Evolutionary conservation across 1,139 yeast species (phyloP), one percentile per base, ranked within the genome.

Genomic region (Yamadazyma conglobata): DNA sequence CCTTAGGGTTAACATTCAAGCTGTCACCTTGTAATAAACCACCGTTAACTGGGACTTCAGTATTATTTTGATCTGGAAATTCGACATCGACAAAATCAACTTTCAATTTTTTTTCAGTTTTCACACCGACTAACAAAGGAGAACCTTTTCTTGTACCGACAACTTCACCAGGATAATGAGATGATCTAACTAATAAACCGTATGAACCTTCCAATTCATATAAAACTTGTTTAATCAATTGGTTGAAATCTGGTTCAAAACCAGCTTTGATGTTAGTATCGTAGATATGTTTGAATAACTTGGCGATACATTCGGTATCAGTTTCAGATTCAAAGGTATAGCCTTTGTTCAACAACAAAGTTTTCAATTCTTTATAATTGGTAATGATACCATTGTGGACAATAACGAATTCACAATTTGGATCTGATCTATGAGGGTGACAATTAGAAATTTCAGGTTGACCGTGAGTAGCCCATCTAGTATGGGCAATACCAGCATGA

Each of bases 391-490:
- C 99, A 52, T 93, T 93, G 68, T 93, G 99, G 31, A 93, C 97
- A 42, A 93, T 82, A 22, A 85, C 79, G 52, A 93, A 93, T 57
- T 89, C 95, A 46, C 83, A 83, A 32, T 64, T 60, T 8, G 73
- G 72, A 56, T 87, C 98, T 1, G 96, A 86, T 47, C 93, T 70
- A 56, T 91, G 98, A 31, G 99, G 99, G 57, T 93, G 99, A 58
- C 97, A 91, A 69, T 93, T 93, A 43, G 64, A 54, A 38, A 73
- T 77, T 49, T 76, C 77, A 35, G 97, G 97, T 50, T 81, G 86
- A 60, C 99, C 99, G 61, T 93, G 99, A 26, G 99, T 93, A 28
- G 99, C 98, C 99, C 99, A 93, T 70, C 99, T 83, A 11, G 99
- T 93, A 63, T 93, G 99, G 23, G 98, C 97, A 58, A 93, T 91